phyloP scores from a whole-genome alignment of 2,329 filamentous ascomycete species.

The Parasarocladium wereldwijsianum region DNA sequence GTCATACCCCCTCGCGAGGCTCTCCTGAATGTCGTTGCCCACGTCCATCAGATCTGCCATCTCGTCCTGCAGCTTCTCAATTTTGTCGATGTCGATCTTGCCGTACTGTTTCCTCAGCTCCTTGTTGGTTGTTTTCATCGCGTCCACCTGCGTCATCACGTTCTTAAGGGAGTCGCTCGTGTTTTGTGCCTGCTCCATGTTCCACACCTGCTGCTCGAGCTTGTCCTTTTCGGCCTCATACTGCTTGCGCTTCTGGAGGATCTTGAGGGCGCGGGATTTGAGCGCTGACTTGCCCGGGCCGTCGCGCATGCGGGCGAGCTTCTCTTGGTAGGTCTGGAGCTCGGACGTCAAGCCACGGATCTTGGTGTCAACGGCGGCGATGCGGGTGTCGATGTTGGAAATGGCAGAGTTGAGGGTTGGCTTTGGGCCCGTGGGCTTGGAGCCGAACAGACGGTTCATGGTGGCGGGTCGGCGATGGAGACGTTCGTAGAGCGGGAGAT shows the following conservation, averaged over 20 bases:
- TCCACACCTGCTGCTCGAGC: conserved; percentile 88
- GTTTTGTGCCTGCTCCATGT: conserved; percentile 96
- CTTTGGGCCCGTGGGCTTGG: conserved; percentile 75
- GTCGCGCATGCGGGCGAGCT: conserved; percentile 84
- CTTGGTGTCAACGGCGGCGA: conserved; percentile 85
- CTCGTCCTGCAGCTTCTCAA: conserved; percentile 94
- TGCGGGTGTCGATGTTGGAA: conserved; percentile 66
- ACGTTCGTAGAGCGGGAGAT: no score
- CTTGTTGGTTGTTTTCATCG: conserved; percentile 94
- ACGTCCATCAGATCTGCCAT: conserved; percentile 98
- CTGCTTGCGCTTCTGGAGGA: conserved; percentile 83
- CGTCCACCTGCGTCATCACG: conserved; percentile 95
- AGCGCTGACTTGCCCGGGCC: conserved; percentile 86
- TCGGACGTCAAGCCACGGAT: conserved; percentile 86
- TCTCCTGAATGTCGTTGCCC: conserved; percentile 96
- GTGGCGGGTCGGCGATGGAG: conserved; percentile 11
- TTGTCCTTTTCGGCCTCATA: conserved; percentile 92
- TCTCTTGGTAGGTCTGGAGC: conserved; percentile 73
- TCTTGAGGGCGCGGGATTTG: conserved; percentile 86
- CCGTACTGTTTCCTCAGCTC: conserved; percentile 86
- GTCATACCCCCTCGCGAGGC: conserved; percentile 79
- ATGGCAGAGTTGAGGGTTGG: conserved; percentile 77
- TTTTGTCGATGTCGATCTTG: conserved; percentile 94
- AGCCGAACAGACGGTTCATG: conserved; percentile 95
- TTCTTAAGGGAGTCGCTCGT: conserved; percentile 99